Evolutionary conservation across 371 early-diverging fungal species (phyloP).

Genomic region (Mucor ambiguus): DNA sequence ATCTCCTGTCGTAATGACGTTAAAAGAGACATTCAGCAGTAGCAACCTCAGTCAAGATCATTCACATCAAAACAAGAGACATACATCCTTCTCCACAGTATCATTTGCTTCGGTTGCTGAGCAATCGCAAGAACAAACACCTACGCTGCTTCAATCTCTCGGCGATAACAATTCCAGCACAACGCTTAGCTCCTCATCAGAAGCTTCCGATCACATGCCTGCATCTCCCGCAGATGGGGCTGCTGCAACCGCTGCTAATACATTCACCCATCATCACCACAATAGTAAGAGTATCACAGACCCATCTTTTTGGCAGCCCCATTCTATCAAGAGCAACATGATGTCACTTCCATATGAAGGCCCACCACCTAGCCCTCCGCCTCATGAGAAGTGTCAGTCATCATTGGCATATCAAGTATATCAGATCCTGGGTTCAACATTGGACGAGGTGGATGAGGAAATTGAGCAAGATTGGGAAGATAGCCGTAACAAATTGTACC

Average conservation of each 20-base stretch:
- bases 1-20: constrained; percentile 14
- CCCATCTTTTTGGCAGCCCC: background rate
- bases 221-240: constrained; percentile 14
- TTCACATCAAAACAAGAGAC: background rate
- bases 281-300: background rate
- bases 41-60: background rate
- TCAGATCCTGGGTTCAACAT: constrained; percentile 21
- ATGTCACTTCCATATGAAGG: background rate
- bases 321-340: constrained; percentile 1
- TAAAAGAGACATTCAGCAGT: constrained; percentile 12
- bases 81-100: background rate
- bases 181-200: constrained; percentile 3
- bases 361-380: background rate
- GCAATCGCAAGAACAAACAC: background rate
- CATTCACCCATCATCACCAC: background rate
- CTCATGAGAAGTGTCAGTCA: background rate
- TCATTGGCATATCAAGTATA: constrained; percentile 22
- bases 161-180: constrained; percentile 4
- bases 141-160: constrained; percentile 3
- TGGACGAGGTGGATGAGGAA: constrained; percentile 30
- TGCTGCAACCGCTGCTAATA: background rate
- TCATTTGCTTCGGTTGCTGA: constrained; percentile 8
- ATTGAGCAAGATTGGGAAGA: constrained; percentile 33
- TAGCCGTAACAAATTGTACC: constrained; percentile 16
- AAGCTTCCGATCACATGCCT: constrained; percentile 20